Conservation (phyloP, 371 early-diverging fungal species). For the Mucor piriformis region DNA sequence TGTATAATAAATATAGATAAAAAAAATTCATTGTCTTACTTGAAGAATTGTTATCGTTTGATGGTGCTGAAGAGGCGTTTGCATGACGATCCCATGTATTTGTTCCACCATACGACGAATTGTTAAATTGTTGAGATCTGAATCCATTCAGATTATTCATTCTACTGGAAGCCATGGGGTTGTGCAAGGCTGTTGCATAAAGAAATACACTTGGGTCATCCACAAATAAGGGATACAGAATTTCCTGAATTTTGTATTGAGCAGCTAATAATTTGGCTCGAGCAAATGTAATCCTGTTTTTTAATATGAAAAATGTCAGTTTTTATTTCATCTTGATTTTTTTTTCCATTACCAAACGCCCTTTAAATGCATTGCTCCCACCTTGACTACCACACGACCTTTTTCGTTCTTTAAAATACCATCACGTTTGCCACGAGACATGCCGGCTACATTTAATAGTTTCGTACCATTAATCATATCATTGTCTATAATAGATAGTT, state of each 20-base stretch:
- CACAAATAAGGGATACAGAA: conserved; percentile 76
- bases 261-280: conserved; percentile 70
- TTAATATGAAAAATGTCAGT: not conserved
- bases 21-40: conserved; percentile 8
- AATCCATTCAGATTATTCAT: conserved; percentile 19
- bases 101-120: not conserved
- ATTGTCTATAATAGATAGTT: conserved; percentile 55
- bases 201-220: conserved; percentile 61
- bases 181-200: conserved; percentile 30
- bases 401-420: conserved; percentile 87
- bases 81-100: conserved; percentile 5
- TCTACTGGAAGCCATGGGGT: conserved; percentile 16
- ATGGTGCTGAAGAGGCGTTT: not conserved
- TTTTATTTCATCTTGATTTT: too few species aligned
- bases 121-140: conserved; percentile 1
- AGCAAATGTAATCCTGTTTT: conserved; percentile 66
- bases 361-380: conserved; percentile 85
- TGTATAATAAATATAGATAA: not conserved
- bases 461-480: conserved; percentile 89
- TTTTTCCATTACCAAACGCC: conserved; percentile 92
- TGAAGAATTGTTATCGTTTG: not conserved
- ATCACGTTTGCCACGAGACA: conserved; percentile 88
- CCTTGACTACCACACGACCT: conserved; percentile 82
- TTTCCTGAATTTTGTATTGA: conserved; percentile 70
- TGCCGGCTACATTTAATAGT: conserved; percentile 81